Conservation (phyloP, 2,329 filamentous ascomycete genomes). For the Sporothrix euskadiensis region DNA sequence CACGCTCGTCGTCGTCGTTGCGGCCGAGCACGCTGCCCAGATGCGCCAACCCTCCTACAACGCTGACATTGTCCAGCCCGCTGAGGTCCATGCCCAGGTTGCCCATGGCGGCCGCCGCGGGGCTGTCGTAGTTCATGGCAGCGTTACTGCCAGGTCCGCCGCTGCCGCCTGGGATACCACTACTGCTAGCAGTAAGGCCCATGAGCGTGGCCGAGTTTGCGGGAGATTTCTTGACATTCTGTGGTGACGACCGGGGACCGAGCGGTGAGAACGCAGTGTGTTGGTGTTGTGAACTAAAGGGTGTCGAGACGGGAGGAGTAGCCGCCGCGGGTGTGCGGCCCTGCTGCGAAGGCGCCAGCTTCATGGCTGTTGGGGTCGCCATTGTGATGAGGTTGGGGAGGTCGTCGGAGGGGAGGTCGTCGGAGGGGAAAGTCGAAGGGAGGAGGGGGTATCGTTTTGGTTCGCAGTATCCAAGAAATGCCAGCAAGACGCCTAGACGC, state of each 20-base stretch:
- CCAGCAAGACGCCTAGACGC: constrained; percentile 8
- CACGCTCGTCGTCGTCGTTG: constrained; percentile 50
- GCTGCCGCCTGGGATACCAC: constrained; percentile 21
- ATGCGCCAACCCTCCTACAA: constrained; percentile 50
- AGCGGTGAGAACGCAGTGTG: constrained; percentile 61
- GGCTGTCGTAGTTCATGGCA: constrained; percentile 63
- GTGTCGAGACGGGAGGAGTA: constrained; percentile 67
- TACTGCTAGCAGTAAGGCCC: constrained; percentile 44
- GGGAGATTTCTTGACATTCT: constrained; percentile 65
- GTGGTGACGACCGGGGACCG: constrained; percentile 61
- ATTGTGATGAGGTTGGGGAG: constrained; percentile 37
- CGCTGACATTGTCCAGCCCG: constrained; percentile 51
- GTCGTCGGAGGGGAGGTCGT: not conserved
- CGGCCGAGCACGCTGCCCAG: constrained; percentile 44
- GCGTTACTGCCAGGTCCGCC: constrained; percentile 38
- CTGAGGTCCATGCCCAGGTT: constrained; percentile 57
- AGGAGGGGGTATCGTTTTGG: not conserved
- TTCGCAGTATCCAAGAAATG: constrained; percentile 10
- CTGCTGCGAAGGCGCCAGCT: constrained; percentile 53
- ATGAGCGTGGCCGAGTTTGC: constrained; percentile 53
- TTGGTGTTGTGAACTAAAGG: constrained; percentile 57
- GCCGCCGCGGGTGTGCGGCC: constrained; percentile 55
- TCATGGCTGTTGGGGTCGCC: constrained; percentile 55
- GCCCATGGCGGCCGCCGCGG: constrained; percentile 62
- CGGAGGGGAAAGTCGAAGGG: not conserved